phyloP scores from a whole-genome alignment of 306 rosid species.

The Corylus avellana region DNA sequence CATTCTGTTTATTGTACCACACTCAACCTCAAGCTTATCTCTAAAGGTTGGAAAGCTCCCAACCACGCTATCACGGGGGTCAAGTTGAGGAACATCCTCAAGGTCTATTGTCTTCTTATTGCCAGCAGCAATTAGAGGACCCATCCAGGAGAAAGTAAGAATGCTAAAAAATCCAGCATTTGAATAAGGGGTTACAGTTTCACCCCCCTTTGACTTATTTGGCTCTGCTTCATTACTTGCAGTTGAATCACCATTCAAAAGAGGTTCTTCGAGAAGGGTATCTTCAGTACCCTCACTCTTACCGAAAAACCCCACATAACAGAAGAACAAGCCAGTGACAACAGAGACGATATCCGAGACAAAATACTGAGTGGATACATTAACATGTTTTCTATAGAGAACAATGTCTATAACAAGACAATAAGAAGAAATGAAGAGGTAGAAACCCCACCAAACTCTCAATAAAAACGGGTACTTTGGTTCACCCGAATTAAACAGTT shows the following conservation, averaged over 20 bases:
- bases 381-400: conserved; percentile 19
- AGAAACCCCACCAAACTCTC: conserved; percentile 46
- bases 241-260: conserved; percentile 34
- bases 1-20: conserved; percentile 33
- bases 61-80: conserved; percentile 35
- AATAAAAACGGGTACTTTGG: conserved; percentile 34
- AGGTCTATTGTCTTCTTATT: conserved; percentile 41
- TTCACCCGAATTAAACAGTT: conserved; percentile 31
- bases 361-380: conserved; percentile 22
- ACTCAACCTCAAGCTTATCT: conserved; percentile 38
- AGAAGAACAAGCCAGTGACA: conserved; percentile 37
- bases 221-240: conserved; percentile 5
- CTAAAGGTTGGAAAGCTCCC: conserved; percentile 36
- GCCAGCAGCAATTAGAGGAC: conserved; percentile 47
- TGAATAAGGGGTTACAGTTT: conserved; percentile 52
- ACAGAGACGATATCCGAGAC: conserved; percentile 43
- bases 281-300: conserved; percentile 28
- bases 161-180: conserved; percentile 54
- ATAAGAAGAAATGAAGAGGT: conserved; percentile 36
- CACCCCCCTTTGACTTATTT: conserved; percentile 36
- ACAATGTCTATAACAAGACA: conserved; percentile 29
- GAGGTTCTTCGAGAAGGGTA: conserved; percentile 35
- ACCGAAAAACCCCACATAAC: conserved; percentile 33
- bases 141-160: conserved; percentile 52
- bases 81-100: conserved; percentile 57